Evolutionary conservation across 2,329 filamentous ascomycete species (phyloP), one percentile per base, ranked within the genome.

Genomic region (Monosporascus ibericus): DNA sequence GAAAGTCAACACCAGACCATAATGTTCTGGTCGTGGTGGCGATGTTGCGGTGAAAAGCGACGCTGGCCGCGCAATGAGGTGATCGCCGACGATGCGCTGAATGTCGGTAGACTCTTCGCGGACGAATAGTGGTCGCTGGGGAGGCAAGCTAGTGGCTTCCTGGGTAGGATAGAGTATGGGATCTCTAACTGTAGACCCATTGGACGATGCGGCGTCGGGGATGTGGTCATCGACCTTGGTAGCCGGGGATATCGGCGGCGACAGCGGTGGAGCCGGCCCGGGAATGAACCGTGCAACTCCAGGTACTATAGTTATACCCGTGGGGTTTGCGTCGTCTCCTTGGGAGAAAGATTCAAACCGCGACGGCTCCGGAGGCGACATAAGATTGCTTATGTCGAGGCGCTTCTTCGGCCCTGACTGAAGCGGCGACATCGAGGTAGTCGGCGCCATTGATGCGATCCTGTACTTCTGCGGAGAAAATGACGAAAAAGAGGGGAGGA

Each of bases 281-380:
- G 65, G 67, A 36, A 64, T 67, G 25, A 54, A 42, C 64, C 67
- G 56, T 68, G 70, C 55, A 63, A 61, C 44, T 53, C 63, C 55
- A 48, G 65, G 63, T 48, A 62, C 49, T 47, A 59, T 22, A 17
- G 7, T 49, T 49, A 64, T 51, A 50, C 58, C 57, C 50, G 54
- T 64, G 49, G 63, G 54, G 57, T 55, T 62, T 24, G 58, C 53
- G 47, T 51, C 56, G n/a, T 53, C 55, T 49, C 57, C 53, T 39
- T 71, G 68, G 47, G 60, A 67, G 64, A 84, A 85, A 60, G 68
- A 80, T 57, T 85, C 81, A 39, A 72, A 68, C 48, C 73, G 75
- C 36, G 73, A 65, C n/a, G 72, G 71, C 38, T 84, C 81, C 22
- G 82, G 82, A 34, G 82, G 82, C 22, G 82, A 85, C 76, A 85